A percentile compares a stretch with the other conserved stretches of the same genome.
phyloP scores from a whole-genome alignment of 495 filamentous ascomycete species.

The Copromyces sp. region DNA sequence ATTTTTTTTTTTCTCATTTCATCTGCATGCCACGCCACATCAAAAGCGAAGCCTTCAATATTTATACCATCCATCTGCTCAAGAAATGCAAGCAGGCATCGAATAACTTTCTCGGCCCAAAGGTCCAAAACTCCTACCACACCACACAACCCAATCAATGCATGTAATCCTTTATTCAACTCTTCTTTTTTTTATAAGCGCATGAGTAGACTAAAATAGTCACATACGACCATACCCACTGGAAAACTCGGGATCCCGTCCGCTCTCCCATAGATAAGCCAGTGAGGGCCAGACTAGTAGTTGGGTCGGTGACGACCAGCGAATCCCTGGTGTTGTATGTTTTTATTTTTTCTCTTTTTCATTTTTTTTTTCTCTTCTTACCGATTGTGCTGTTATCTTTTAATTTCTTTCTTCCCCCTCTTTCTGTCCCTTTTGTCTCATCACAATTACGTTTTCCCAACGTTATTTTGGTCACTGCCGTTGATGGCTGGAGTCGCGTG shows the following conservation, averaged over 20 bases:
- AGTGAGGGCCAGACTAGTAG: conserved; percentile 29
- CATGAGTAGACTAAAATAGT: background rate
- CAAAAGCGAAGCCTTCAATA: background rate
- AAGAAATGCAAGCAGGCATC: background rate
- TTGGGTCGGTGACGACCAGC: conserved; percentile 32
- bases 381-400: too few species aligned
- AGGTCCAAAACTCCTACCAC: too few species aligned
- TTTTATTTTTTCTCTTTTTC: conserved; percentile 1
- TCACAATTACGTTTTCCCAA: too few species aligned
- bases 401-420: too few species aligned
- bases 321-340: conserved; percentile 39
- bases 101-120: background rate
- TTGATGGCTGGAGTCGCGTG: too few species aligned
- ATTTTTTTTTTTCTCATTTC: too few species aligned
- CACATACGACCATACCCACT: conserved; percentile 37
- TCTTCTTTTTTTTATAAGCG: background rate
- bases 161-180: too few species aligned
- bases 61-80: background rate
- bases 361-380: too few species aligned
- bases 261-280: conserved; percentile 6
- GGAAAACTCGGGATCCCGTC: conserved; percentile 40
- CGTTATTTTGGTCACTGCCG: too few species aligned
- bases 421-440: too few species aligned
- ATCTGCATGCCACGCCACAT: background rate
- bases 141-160: too few species aligned